These are phyloP conservation scores for Inonotus hispidus DNA, from an alignment of 1,284 basidiomycete species.

Conservation along the genomic window DNA sequence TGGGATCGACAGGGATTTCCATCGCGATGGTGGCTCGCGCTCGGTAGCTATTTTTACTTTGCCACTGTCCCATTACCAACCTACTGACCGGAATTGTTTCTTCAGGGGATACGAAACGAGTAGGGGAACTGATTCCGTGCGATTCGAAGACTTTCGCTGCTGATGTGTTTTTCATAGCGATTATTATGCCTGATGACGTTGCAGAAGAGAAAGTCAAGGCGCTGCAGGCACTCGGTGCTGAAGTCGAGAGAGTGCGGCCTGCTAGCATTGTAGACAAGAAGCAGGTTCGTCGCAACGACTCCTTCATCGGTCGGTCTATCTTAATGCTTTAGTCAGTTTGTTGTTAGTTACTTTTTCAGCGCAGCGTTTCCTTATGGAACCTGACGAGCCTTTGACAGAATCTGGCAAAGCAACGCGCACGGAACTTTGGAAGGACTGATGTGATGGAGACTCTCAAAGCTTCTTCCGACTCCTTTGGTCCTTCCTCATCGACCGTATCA, in stretches of 20 bases:
- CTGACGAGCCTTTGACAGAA: constrained; percentile 46
- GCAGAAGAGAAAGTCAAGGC: constrained; percentile 89
- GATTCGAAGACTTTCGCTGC: neutral
- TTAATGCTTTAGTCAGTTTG: constrained; percentile 10
- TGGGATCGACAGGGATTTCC: constrained; percentile 96
- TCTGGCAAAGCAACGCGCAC: constrained; percentile 72
- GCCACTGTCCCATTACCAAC: neutral
- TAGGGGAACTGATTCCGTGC: constrained; percentile 31
- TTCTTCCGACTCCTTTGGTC: constrained; percentile 23
- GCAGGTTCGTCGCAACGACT: constrained; percentile 49
- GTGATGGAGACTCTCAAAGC: constrained; percentile 27
- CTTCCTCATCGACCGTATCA: constrained; percentile 32
- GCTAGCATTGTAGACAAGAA: constrained; percentile 93
- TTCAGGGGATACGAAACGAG: constrained; percentile 72
- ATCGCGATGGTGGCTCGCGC: constrained; percentile 90
- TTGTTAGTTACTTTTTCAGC: neutral
- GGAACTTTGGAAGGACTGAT: constrained; percentile 58
- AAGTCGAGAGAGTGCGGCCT: constrained; percentile 80
- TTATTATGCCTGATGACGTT: constrained; percentile 93
- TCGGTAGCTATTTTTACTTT: constrained; percentile 43
- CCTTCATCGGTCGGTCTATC: constrained; percentile 39
- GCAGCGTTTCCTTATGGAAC: neutral
- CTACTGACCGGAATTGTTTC: neutral
- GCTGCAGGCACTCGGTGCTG: constrained; percentile 79
- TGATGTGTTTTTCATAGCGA: constrained; percentile 41